Evolutionary conservation across 495 filamentous ascomycete genomes (phyloP), one percentile per base, ranked within the genome.

Genomic region (Amphirosellinia nigrospora): DNA sequence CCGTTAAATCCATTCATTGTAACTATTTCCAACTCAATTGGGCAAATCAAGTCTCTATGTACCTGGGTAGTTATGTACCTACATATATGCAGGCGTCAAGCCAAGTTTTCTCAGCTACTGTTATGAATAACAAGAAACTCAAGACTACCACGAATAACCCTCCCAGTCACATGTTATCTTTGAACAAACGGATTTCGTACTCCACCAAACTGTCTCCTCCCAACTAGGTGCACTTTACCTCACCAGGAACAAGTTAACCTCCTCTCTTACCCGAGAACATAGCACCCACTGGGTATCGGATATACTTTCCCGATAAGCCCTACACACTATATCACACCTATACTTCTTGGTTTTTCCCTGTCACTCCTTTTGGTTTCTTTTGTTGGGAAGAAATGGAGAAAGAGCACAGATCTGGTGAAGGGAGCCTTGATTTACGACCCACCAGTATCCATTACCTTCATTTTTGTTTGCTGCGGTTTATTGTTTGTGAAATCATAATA

Each of bases 1-100:
- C n/a, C n/a, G n/a, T n/a, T 28, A 52, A 52, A 52, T 52, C 26
- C 50, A 53, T 52, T 13, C 50, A 53, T 53, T 53, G 50, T 16
- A 28, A 28, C 23, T 53, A 53, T 53, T 53, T 30, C 50, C 26
- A 53, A 28, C 13, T 7, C 13, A 16, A 28, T 53, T 53, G 28
- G 13, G 50, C 50, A 53, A 23, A 16, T 3, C 16, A 30, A 23
- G 23, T 52, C 26, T 19, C 45, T 21, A 28, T 7, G 48, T 52
- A 52, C 3, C 7, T 8, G 38, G 2, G 7, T 10, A 1, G 13
- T 41, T 10, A 41, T 3, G 3, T 36, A 36, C 34, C 45, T 48
- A 28, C 2, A 23, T 52, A 52, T 2, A 52, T 52, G 48, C 48
- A 52, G 23, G 48, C 48, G 19, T 52, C 23, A 10, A 52, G 48